phyloP scores from a whole-genome alignment of 2,329 filamentous ascomycete genomes.

The Alternaria rosae region DNA sequence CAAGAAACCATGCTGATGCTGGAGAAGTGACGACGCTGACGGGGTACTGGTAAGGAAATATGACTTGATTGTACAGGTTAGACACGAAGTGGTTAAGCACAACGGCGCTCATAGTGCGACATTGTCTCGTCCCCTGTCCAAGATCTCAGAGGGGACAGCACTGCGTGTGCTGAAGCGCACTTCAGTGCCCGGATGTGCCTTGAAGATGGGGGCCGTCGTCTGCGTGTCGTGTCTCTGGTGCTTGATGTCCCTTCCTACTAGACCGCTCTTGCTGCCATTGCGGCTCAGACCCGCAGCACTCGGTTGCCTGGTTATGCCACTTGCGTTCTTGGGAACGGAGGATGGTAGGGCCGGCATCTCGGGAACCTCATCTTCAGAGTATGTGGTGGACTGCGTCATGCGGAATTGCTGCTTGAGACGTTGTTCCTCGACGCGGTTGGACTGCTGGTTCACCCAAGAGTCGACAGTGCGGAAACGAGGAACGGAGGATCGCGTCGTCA shows the following conservation, averaged over 20 bases:
- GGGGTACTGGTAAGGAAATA: slow-evolving; percentile 7
- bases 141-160: slow-evolving; percentile 48
- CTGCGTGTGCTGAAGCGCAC: slow-evolving; percentile 50
- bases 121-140: slow-evolving; percentile 42
- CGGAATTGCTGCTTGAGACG: slow-evolving; percentile 46
- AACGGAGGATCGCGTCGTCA: slow-evolving; percentile 47
- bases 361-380: slow-evolving; percentile 24
- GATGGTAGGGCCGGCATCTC: slow-evolving; percentile 23
- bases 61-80: not conserved
- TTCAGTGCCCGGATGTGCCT: slow-evolving; percentile 50
- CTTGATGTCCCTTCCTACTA: slow-evolving; percentile 43
- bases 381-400: slow-evolving; percentile 40
- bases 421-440: slow-evolving; percentile 47
- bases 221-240: slow-evolving; percentile 46
- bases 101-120: slow-evolving; percentile 21
- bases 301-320: slow-evolving; percentile 7
- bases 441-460: slow-evolving; percentile 52
- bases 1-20: slow-evolving; percentile 4
- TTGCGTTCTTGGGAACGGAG: slow-evolving; percentile 38
- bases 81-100: not conserved
- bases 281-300: slow-evolving; percentile 18
- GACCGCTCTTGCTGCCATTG: slow-evolving; percentile 21
- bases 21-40: not conserved
- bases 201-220: slow-evolving; percentile 52
- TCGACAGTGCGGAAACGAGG: slow-evolving; percentile 52